These are phyloP conservation scores for Aegilops speltoides DNA, from an alignment of 176 grass and related monocot genomes.

Conservation along the genomic window DNA sequence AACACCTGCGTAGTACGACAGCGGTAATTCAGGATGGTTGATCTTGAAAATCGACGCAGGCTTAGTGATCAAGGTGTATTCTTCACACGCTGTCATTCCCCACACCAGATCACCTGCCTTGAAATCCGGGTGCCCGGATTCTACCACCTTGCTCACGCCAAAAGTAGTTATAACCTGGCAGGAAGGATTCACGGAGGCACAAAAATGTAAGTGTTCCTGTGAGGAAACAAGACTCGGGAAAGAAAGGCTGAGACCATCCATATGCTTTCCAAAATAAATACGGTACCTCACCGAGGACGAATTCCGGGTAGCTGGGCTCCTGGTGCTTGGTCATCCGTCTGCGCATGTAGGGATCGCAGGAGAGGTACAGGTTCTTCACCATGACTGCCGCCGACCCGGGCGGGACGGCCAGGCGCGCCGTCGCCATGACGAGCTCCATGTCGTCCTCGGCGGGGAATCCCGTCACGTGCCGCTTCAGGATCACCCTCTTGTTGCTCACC, in stretches of 20 bases:
- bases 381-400: neutral
- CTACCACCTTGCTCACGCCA: conserved; percentile 55
- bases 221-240: neutral
- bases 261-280: neutral
- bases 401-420: conserved; percentile 8
- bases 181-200: neutral
- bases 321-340: conserved; percentile 41
- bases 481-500: conserved; percentile 33
- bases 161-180: neutral
- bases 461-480: conserved; percentile 48
- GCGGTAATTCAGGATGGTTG: conserved; percentile 36
- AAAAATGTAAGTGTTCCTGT: neutral
- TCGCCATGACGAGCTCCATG: neutral
- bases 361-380: conserved; percentile 67
- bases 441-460: conserved; percentile 4
- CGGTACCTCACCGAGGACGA: conserved; percentile 11
- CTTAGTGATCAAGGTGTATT: conserved; percentile 55
- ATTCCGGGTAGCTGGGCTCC: conserved; percentile 27
- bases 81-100: conserved; percentile 56
- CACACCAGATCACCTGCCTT: neutral
- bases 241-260: neutral
- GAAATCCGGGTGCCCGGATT: neutral
- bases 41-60: conserved; percentile 18
- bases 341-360: conserved; percentile 64
- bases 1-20: conserved; percentile 64